These are phyloP conservation scores for Xylaria sp. DNA, from an alignment of 2,329 filamentous ascomycete genomes.

Conservation along the genomic window DNA sequence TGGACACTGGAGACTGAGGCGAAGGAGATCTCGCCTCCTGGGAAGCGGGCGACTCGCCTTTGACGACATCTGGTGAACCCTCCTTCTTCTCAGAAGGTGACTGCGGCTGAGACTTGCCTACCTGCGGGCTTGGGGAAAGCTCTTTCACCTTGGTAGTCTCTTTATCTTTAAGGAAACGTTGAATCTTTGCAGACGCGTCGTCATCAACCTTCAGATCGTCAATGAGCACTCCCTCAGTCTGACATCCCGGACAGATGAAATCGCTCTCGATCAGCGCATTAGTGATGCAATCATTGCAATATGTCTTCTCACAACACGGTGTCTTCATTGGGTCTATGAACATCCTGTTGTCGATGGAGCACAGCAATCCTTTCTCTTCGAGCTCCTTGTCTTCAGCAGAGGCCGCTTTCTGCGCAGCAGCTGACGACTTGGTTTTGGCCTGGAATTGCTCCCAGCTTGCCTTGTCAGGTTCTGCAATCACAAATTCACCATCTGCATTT, in stretches of 20 bases:
- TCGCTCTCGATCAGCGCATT: constrained; percentile 98
- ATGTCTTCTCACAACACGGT: constrained; percentile 95
- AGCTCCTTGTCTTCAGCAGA: constrained; percentile 78
- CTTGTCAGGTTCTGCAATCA: constrained; percentile 92
- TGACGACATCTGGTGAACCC: constrained; percentile 34
- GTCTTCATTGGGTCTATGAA: constrained; percentile 99
- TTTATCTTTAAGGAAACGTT: constrained; percentile 61
- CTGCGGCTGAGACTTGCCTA: constrained; percentile 31
- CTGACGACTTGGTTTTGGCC: constrained; percentile 83
- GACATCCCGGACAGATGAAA: constrained; percentile 89
- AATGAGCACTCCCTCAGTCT: constrained; percentile 84
- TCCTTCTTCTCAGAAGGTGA: constrained; percentile 27
- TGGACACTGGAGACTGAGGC: constrained; percentile 24
- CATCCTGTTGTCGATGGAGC: constrained; percentile 93
- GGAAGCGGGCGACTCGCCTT: constrained; percentile 28
- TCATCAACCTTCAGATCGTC: constrained; percentile 84
- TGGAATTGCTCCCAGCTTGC: constrained; percentile 96
- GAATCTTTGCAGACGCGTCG: constrained; percentile 71
- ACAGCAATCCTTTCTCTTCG: constrained; percentile 82
- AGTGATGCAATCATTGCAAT: constrained; percentile 99
- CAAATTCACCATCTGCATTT: constrained; percentile 94
- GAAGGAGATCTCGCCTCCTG: constrained; percentile 29
- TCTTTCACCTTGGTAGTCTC: constrained; percentile 43
- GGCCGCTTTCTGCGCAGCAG: constrained; percentile 72
- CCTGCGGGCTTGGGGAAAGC: constrained; percentile 43